Conservation (phyloP, 352 stramenopile genomes). For the Lagenidium giganteum region DNA sequence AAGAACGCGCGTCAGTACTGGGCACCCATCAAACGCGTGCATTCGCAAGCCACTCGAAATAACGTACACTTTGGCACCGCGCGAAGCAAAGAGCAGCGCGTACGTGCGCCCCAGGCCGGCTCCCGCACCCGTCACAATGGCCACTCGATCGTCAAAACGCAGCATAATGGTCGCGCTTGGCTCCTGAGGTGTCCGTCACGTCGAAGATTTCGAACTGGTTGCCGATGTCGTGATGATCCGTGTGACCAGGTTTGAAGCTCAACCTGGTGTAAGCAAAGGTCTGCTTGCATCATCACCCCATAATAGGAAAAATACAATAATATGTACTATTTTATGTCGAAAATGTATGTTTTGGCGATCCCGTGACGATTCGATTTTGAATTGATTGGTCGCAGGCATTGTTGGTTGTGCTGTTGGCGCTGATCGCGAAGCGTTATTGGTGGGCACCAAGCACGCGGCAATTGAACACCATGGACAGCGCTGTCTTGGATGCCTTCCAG, state of each 20-base stretch:
- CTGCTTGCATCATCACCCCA: too few species aligned
- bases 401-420: constrained; percentile 18
- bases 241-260: too few species aligned
- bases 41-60: not conserved
- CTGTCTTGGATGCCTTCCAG: constrained; percentile 51
- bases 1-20: constrained; percentile 1
- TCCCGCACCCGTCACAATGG: constrained; percentile 74
- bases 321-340: too few species aligned
- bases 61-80: constrained; percentile 80
- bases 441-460: constrained; percentile 2
- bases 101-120: constrained; percentile 72
- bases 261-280: too few species aligned
- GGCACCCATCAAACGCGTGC: not conserved
- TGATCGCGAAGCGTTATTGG: constrained; percentile 16
- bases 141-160: constrained; percentile 73
- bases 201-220: too few species aligned
- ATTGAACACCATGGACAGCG: constrained; percentile 56
- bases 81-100: constrained; percentile 63
- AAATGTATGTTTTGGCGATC: too few species aligned
- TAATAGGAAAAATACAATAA: too few species aligned
- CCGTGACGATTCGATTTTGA: too few species aligned
- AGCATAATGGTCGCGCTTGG: constrained; percentile 38
- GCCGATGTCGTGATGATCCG: too few species aligned
- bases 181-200: too few species aligned
- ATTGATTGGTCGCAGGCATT: constrained; percentile 15